These are phyloP conservation scores for Macrocybe sp. DNA, from an alignment of 1,284 basidiomycete genomes.

Conservation along the genomic window DNA sequence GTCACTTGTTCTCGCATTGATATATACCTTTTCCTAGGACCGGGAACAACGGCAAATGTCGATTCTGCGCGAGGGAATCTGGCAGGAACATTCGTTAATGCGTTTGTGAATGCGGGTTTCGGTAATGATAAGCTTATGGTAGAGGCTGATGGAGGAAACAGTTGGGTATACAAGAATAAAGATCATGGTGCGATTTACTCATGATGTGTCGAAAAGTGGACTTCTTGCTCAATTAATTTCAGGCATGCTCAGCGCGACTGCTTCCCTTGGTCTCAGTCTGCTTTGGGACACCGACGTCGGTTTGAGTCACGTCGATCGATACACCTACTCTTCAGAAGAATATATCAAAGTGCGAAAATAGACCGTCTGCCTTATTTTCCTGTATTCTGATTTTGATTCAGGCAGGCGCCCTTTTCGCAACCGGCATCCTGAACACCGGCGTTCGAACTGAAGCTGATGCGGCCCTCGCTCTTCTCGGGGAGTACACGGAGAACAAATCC, in stretches of 20 bases:
- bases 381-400: constrained; percentile 17
- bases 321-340: constrained; percentile 95
- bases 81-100: constrained; percentile 97
- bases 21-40: constrained; percentile 34
- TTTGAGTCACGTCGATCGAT: constrained; percentile 94
- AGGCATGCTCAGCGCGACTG: constrained; percentile 97
- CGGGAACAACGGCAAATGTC: constrained; percentile 64
- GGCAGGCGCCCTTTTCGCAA: constrained; percentile 94
- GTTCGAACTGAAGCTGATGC: constrained; percentile 94
- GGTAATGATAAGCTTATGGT: constrained; percentile 99
- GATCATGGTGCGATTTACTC: constrained; percentile 68
- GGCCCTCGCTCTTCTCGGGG: constrained; percentile 86
- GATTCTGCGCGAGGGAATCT: constrained; percentile 95
- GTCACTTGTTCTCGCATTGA: not conserved
- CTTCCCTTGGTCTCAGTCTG: constrained; percentile 89
- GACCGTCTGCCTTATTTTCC: not conserved
- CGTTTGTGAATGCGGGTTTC: constrained; percentile 98
- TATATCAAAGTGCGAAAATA: constrained; percentile 81
- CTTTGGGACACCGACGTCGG: constrained; percentile 98
- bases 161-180: constrained; percentile 99
- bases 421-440: constrained; percentile 86
- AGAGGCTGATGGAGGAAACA: constrained; percentile 91
- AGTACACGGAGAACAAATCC: constrained; percentile 89
- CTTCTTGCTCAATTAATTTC: not conserved
- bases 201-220: too few species aligned